These are phyloP conservation scores for Ilex paraguariensis DNA, from an alignment of 305 asterid species.

Conservation along the genomic window DNA sequence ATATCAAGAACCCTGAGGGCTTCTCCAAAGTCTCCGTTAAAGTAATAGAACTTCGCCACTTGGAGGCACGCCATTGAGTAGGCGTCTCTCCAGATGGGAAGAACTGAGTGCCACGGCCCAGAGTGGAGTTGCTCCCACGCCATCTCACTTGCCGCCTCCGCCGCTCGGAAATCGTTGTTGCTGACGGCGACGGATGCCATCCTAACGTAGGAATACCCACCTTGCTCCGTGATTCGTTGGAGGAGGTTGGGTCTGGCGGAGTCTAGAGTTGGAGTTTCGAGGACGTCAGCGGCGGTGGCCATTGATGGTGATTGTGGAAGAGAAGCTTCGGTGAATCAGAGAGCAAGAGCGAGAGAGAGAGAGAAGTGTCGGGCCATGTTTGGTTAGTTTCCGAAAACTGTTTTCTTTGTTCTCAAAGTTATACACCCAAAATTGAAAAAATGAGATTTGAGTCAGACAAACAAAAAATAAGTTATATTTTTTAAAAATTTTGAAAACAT, in stretches of 20 bases:
- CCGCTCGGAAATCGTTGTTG: constrained; percentile 78
- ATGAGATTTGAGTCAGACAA: no score
- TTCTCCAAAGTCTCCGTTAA: constrained; percentile 38
- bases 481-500: no score
- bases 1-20: constrained; percentile 70
- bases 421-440: no score
- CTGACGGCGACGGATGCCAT: constrained; percentile 65
- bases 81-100: constrained; percentile 92
- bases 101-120: constrained; percentile 97
- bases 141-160: constrained; percentile 92
- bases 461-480: no score
- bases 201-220: constrained; percentile 81
- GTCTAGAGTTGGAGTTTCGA: constrained; percentile 73
- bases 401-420: no score
- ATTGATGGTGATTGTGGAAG: constrained; percentile 25
- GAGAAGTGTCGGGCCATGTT: no score
- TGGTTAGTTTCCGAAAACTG: no score
- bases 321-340: constrained; percentile 14
- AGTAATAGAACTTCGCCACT: constrained; percentile 58
- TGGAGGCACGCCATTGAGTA: constrained; percentile 84
- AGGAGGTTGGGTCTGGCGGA: constrained; percentile 39
- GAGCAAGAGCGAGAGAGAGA: no score
- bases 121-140: constrained; percentile 99
- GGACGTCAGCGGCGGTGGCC: constrained; percentile 25
- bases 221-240: constrained; percentile 57